Evolutionary conservation across 2,329 filamentous ascomycete species (phyloP).

Genomic region (Fusarium falciforme): DNA sequence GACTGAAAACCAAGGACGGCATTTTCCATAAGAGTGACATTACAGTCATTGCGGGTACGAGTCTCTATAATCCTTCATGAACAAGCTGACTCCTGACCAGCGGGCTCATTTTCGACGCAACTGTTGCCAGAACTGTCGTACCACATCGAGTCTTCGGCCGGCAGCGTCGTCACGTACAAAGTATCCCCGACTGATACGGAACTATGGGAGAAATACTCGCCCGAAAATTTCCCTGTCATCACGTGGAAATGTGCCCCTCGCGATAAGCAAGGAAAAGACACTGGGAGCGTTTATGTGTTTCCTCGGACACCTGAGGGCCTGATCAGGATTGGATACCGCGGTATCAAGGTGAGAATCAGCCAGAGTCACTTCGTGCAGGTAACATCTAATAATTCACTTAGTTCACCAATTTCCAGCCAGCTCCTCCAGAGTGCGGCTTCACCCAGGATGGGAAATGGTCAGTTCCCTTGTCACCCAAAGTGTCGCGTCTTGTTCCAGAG

Average conservation of each 20-base stretch:
- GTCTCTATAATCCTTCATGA: too few relatives aligned
- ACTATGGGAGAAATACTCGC: not conserved
- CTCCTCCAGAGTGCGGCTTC: not conserved
- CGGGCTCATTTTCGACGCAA: not conserved
- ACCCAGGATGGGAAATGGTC: conserved; percentile 7
- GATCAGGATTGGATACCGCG: conserved; percentile 2
- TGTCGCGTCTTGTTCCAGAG: not conserved
- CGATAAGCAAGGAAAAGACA: conserved; percentile 1
- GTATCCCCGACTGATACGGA: not conserved
- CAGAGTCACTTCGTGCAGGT: too few relatives aligned
- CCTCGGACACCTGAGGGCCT: not conserved
- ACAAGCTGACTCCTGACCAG: not conserved
- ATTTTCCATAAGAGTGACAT: not conserved
- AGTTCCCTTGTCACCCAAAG: not conserved
- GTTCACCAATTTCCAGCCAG: conserved; percentile 12
- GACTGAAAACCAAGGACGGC: not conserved
- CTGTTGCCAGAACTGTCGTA: not conserved
- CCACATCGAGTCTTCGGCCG: not conserved
- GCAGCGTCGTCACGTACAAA: not conserved
- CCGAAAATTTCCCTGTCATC: not conserved
- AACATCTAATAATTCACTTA: not conserved
- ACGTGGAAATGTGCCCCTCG: conserved; percentile 4
- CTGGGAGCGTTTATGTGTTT: conserved; percentile 4
- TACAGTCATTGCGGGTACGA: not conserved
- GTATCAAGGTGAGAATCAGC: not conserved